Base-by-base conservation (phyloP, 176 grass and related monocot species). In the Chrysopogon serrulatus region DNA sequence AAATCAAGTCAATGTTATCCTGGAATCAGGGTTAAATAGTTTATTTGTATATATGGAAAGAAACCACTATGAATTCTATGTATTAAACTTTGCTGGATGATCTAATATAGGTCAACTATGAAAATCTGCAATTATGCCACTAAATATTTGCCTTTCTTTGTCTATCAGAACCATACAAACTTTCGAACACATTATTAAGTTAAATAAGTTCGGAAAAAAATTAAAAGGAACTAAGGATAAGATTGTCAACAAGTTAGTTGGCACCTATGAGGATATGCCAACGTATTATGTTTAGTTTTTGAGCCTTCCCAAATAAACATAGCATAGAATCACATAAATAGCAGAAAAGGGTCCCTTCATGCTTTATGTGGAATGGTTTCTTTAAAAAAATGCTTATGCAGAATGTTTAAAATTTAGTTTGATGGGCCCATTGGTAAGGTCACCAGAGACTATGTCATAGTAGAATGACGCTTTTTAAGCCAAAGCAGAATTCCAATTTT, bases 1-100 rank as follows among this genome's bases (percentile, higher is more conserved):
- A 98, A 98, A 98, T 88, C 78, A 95, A 85, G 83, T 98, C 91
- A 98, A 98, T 91, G 85, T 78, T 92, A 68, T 99, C 81, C 93
- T 94, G 91, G 89, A 84, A 94, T 84, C 92, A 85, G 60, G 30
- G 92, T 92, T 95, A 45, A 81, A 83, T 89, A 83, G 35, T 85
- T 86, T 73, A 74, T 66, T 79, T 78, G 84, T 76, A 86, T 48
- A 83, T n/a, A 28, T 30, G 30, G 81, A 32, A 77, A 10, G 63
- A 72, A 18, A 61, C 7, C 49, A 70, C 71, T 48, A 77, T 1
- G n/a, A 26, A 73, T 56, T 45, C 65, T 5, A 71, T 36, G 18
- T 81, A 49, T 57, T 72, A 65, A 86, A 30, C 15, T 65, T 39
- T 68, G 17, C 5, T 77, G 43, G 10, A 18, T 77, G 17, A n/a